Conservation (phyloP, 2,329 filamentous ascomycete genomes). For the Talaromyces piceae region DNA sequence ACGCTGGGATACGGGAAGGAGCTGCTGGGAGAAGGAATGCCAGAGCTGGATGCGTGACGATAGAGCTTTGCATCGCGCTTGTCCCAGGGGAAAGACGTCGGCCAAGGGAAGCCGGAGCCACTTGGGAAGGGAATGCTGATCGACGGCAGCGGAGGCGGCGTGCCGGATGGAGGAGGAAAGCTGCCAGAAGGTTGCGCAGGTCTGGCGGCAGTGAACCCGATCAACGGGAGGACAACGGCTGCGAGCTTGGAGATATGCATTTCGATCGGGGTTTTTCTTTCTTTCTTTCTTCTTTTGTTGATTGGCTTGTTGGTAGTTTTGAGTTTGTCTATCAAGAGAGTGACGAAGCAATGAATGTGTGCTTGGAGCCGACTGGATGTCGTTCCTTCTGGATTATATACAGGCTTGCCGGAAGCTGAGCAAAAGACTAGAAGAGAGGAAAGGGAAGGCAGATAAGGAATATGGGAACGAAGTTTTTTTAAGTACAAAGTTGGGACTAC, state of each 20-base stretch:
- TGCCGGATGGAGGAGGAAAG: constrained; percentile 2
- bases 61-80: background rate
- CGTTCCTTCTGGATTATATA: background rate
- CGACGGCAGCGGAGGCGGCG: constrained; percentile 1
- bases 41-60: background rate
- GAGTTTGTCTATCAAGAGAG: background rate
- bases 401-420: background rate
- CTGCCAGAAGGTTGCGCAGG: constrained; percentile 5
- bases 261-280: background rate
- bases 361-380: background rate
- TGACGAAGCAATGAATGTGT: background rate
- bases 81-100: background rate
- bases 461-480: background rate
- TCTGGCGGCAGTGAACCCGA: constrained; percentile 5
- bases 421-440: background rate
- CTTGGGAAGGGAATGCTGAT: background rate
- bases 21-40: background rate
- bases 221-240: constrained; percentile 1
- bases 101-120: constrained; percentile 2
- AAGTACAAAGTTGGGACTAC: background rate
- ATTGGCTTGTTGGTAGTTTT: background rate
- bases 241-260: constrained; percentile 5
- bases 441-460: background rate
- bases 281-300: background rate
- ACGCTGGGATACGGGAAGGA: background rate